Evolutionary conservation across 768 basidiomycete genomes (phyloP), one percentile per base, ranked within the genome.

Genomic region (Polyporus arcularius): DNA sequence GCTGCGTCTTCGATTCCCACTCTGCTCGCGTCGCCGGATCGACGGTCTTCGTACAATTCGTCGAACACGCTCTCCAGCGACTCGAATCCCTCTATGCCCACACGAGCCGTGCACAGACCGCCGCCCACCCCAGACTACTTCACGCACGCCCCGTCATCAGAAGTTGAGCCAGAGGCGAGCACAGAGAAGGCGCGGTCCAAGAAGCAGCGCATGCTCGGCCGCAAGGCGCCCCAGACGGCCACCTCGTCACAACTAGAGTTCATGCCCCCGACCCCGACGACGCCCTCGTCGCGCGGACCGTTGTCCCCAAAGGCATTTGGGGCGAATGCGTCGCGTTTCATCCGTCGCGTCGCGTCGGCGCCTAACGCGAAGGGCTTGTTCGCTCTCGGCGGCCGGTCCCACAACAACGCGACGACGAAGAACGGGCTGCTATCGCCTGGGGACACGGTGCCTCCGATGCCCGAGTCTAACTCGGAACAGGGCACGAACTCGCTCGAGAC

Each of bases 281-380:
- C 74, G 12, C 62, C 53, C 4, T 53, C 76, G 16, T 72, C 71
- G 46, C 74, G 82, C 40, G 82, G 78, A 18, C 84, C 87, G 10
- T 76, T 90, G 42, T 87, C 85, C 7, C 87, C 90, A 32, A 86
- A 82, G 68, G 80, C 83, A 21, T 83, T 92, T 75, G 80, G 86
- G 53, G 86, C 87, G 15, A 85, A 87, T 0, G 90, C 93, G 9
- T 85, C 91, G 50, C 88, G 96, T 39, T 95, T 98, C 77, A 87
- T 98, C 32, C 89, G 96, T 54, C 88, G 96, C 51, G 96, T 98
- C 49, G 94, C 96, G 4, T 97, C 94, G 9, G 96, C 97, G 2
- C 96, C 96, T 3, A 99, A 98, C 71, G 90, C 95, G 38, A 98
- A 98, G 72, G 90, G 89, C 31, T 80, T 99, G 32, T 94, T 98